These are phyloP conservation scores for Globisporangium solare DNA, from an alignment of 352 stramenopile species.

Conservation along the genomic window DNA sequence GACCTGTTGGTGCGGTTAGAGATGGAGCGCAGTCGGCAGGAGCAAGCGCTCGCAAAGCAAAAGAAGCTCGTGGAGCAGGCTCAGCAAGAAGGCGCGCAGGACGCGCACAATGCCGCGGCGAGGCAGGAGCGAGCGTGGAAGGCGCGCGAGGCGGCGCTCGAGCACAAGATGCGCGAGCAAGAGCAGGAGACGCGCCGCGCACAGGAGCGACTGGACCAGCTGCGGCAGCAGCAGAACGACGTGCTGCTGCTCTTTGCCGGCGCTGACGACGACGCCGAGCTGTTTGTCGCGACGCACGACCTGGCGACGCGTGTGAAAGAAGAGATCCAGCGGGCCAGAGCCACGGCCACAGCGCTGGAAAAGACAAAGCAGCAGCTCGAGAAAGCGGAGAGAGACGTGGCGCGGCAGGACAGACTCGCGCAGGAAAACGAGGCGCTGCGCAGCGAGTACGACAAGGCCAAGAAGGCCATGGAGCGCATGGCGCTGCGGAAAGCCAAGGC, in stretches of 20 bases:
- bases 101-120: slow-evolving; percentile 18
- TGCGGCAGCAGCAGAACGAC: slow-evolving; percentile 34
- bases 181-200: slow-evolving; percentile 15
- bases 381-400: slow-evolving; percentile 35
- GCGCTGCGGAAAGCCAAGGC: slow-evolving; percentile 22
- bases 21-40: slow-evolving; percentile 15
- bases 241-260: slow-evolving; percentile 29
- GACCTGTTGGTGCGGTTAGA: slow-evolving; percentile 25
- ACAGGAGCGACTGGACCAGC: slow-evolving; percentile 14
- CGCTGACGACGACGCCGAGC: not conserved
- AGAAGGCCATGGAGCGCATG: slow-evolving; percentile 65
- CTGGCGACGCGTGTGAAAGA: slow-evolving; percentile 36
- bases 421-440: slow-evolving; percentile 51
- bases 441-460: slow-evolving; percentile 55
- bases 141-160: slow-evolving; percentile 20
- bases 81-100: slow-evolving; percentile 16
- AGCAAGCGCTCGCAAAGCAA: slow-evolving; percentile 14
- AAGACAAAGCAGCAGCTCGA: slow-evolving; percentile 26
- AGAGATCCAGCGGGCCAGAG: slow-evolving; percentile 25
- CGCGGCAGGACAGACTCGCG: slow-evolving; percentile 29
- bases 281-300: slow-evolving; percentile 7
- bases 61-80: slow-evolving; percentile 19
- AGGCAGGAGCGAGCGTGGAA: slow-evolving; percentile 27
- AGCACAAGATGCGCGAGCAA: slow-evolving; percentile 18
- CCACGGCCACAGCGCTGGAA: slow-evolving; percentile 18